Evolutionary conservation across 78 protist genomes (phyloP).

Genomic region (Dictyostelium firmibasis): DNA sequence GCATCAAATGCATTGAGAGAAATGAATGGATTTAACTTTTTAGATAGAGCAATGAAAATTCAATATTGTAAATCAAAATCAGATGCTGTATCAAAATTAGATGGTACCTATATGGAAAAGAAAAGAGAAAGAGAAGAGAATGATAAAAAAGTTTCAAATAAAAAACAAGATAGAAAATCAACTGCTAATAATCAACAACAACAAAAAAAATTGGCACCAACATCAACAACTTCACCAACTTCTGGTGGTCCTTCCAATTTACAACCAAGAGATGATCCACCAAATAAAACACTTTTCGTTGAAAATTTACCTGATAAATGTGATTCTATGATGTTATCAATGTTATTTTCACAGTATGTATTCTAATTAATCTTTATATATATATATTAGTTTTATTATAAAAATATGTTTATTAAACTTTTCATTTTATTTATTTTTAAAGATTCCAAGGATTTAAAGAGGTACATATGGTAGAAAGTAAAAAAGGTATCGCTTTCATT

Average conservation of each 20-base stretch:
- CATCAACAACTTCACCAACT: constrained; percentile 4
- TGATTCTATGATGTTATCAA: constrained; percentile 77
- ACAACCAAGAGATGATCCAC: constrained; percentile 80
- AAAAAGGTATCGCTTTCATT: constrained; percentile 92
- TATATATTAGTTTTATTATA: not conserved
- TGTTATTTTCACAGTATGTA: constrained; percentile 90
- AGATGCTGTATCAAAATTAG: constrained; percentile 90
- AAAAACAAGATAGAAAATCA: constrained; percentile 21
- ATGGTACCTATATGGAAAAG: constrained; percentile 84
- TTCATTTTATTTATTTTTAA: not conserved
- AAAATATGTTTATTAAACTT: not conserved
- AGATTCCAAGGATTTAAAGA: constrained; percentile 89
- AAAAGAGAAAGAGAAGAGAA: constrained; percentile 44
- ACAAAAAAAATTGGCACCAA: not conserved
- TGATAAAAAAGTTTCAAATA: constrained; percentile 33
- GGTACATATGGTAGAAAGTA: constrained; percentile 88
- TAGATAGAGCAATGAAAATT: constrained; percentile 90
- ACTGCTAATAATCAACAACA: not conserved
- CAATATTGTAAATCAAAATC: constrained; percentile 86
- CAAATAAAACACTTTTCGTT: constrained; percentile 87
- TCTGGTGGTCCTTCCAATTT: not conserved
- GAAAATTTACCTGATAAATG: constrained; percentile 89
- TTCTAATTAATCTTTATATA: not conserved
- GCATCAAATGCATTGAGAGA: constrained; percentile 90
- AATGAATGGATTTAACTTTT: constrained; percentile 92